Evolutionary conservation across 208 protist genomes (phyloP).

Genomic region (Porcisia deanei): DNA sequence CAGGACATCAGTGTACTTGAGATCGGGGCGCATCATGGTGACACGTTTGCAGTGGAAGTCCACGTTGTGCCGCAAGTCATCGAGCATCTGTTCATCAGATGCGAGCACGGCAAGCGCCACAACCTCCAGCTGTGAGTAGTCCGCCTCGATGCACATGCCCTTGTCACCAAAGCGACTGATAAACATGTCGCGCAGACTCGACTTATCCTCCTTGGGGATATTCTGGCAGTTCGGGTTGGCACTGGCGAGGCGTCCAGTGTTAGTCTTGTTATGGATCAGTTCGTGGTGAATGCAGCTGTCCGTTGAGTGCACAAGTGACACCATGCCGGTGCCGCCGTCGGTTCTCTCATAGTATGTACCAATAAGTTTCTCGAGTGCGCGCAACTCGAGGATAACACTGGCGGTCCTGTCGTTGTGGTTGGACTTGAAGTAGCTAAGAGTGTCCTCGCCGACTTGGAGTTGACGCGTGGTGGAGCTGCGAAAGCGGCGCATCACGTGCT

Average conservation of each 20-base stretch:
- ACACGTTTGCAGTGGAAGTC: constrained; percentile 95
- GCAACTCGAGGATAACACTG: constrained; percentile 80
- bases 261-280: constrained; percentile 94
- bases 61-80: constrained; percentile 87
- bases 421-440: constrained; percentile 86
- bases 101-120: constrained; percentile 90
- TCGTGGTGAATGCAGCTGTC: constrained; percentile 94
- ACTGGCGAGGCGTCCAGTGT: constrained; percentile 84
- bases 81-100: constrained; percentile 89
- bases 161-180: constrained; percentile 86
- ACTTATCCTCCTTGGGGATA: constrained; percentile 93
- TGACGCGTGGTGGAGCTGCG: constrained; percentile 77
- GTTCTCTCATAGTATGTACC: constrained; percentile 93
- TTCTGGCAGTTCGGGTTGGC: constrained; percentile 94
- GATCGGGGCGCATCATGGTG: constrained; percentile 91
- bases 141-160: constrained; percentile 91
- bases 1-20: constrained; percentile 91
- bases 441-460: constrained; percentile 89
- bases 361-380: constrained; percentile 90
- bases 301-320: constrained; percentile 85
- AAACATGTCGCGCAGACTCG: constrained; percentile 89
- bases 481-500: constrained; percentile 86
- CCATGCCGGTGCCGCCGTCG: constrained; percentile 90
- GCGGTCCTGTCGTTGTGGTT: constrained; percentile 79
- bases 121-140: constrained; percentile 94